These are phyloP conservation scores for Dictyostelium purpureum DNA, from an alignment of 78 protist species.

Conservation along the genomic window DNA sequence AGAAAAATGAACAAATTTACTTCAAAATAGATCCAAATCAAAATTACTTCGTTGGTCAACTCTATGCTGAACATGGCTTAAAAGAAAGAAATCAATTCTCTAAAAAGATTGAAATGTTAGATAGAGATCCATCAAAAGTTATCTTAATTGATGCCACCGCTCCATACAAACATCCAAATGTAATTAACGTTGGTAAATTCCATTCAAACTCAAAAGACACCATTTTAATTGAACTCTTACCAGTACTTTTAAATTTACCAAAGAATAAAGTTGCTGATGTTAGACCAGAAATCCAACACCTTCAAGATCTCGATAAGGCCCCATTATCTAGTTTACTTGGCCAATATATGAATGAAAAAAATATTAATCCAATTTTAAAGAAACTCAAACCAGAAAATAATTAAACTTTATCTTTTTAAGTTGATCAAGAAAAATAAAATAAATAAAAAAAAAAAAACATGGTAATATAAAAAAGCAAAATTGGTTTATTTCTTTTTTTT, in stretches of 20 bases:
- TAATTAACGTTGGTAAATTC: constrained; percentile 61
- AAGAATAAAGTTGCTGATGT: constrained; percentile 9
- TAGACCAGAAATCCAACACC: background rate
- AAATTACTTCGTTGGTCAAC: constrained; percentile 11
- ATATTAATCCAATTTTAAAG: too few relatives aligned
- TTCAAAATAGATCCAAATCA: constrained; percentile 29
- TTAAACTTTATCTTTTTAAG: too few relatives aligned
- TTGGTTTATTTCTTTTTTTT: too few relatives aligned
- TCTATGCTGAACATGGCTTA: constrained; percentile 9
- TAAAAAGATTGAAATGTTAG: background rate
- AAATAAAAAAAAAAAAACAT: too few relatives aligned
- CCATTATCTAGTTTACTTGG: background rate
- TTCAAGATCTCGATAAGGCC: background rate
- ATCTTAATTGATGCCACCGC: constrained; percentile 40
- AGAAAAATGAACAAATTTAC: constrained; percentile 16
- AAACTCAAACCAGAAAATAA: too few relatives aligned
- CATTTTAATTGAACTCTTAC: constrained; percentile 30
- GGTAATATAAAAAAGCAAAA: too few relatives aligned
- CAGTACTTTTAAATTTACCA: constrained; percentile 3
- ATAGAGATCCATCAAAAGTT: constrained; percentile 61
- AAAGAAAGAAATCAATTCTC: constrained; percentile 46
- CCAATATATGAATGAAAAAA: too few relatives aligned
- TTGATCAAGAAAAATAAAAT: too few relatives aligned
- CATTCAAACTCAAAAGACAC: constrained; percentile 37
- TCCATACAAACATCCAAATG: constrained; percentile 43